Conservation (phyloP, 2,329 filamentous ascomycete genomes). For the Coniosporium tulheliwenetii region DNA sequence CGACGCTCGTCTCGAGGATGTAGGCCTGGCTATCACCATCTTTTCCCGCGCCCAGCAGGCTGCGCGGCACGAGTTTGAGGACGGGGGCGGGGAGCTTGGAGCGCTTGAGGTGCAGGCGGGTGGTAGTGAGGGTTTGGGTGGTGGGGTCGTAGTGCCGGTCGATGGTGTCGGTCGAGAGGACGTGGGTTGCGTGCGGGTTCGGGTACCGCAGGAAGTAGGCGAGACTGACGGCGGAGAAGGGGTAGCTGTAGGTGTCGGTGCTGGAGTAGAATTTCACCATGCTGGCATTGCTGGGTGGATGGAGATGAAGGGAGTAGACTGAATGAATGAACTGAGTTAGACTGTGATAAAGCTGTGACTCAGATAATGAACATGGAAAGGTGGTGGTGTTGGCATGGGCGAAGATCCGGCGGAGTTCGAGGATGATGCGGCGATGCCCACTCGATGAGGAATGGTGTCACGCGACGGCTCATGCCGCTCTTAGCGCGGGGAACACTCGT, state of each 20-base stretch:
- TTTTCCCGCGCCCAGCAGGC: conserved; percentile 41
- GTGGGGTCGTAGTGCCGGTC: conserved; percentile 53
- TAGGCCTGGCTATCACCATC: conserved; percentile 55
- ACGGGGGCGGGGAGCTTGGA: conserved; percentile 61
- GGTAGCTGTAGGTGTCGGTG: conserved; percentile 61
- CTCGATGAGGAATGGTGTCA: no score
- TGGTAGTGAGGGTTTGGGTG: conserved; percentile 63
- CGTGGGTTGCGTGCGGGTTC: conserved; percentile 71
- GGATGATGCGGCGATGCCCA: no score
- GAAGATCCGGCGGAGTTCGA: no score
- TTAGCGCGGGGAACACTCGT: no score
- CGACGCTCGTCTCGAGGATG: conserved; percentile 56
- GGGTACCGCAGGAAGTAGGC: conserved; percentile 84
- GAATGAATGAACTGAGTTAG: no score
- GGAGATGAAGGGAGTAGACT: no score
- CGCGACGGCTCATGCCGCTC: no score
- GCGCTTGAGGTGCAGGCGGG: conserved; percentile 68
- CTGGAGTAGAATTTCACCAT: conserved; percentile 38
- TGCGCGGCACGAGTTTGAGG: conserved; percentile 58
- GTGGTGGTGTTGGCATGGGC: no score
- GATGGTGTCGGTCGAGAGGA: conserved; percentile 72
- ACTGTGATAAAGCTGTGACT: conserved; percentile 2
- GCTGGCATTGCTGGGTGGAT: background rate
- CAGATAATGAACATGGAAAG: background rate
- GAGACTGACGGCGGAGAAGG: conserved; percentile 71